Conservation (phyloP, 78 protist genomes). For the Bigelowiella natans region DNA sequence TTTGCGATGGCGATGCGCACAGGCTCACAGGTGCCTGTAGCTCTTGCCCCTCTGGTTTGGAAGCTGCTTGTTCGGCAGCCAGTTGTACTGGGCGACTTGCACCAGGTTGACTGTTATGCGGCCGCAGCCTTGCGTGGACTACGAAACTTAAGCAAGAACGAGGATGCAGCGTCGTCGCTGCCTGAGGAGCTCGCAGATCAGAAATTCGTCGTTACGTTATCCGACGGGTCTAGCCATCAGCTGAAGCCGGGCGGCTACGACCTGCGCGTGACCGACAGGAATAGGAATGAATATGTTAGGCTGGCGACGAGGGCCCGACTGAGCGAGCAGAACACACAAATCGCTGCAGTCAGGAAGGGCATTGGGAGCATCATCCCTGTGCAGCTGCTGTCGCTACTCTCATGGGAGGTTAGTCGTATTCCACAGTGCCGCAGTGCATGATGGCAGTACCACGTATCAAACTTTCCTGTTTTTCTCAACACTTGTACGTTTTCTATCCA, state of each 20-base stretch:
- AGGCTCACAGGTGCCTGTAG: background rate
- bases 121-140: background rate
- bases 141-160: background rate
- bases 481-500: too few relatives aligned
- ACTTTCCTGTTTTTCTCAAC: too few relatives aligned
- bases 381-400: background rate
- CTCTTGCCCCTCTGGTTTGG: background rate
- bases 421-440: too few relatives aligned
- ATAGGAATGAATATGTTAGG: conserved; percentile 12
- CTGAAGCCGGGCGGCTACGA: background rate
- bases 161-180: background rate
- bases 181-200: background rate
- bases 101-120: background rate
- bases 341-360: conserved; percentile 22
- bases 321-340: conserved; percentile 2
- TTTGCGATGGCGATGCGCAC: background rate
- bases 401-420: conserved; percentile 20
- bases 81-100: background rate
- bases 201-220: background rate
- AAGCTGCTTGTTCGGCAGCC: background rate
- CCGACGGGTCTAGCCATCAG: background rate
- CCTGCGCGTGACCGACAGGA: background rate
- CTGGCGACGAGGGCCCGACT: conserved; percentile 20
- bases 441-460: too few relatives aligned
- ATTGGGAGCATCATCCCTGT: conserved; percentile 13